Conservation (phyloP, 1,284 basidiomycete genomes). For the Somion occarium region DNA sequence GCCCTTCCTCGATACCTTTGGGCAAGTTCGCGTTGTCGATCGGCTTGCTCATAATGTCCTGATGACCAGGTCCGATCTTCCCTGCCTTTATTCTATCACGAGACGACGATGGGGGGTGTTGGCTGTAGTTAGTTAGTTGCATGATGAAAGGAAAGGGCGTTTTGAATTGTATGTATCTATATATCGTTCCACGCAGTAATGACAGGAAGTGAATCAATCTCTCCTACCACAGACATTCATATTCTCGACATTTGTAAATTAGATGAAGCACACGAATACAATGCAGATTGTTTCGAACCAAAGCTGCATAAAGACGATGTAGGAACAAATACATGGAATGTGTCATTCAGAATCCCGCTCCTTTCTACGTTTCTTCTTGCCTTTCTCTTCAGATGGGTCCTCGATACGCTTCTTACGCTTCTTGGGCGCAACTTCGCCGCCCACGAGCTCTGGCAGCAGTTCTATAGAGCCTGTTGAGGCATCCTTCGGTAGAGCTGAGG, state of each 20-base stretch:
- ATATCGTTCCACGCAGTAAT: not conserved
- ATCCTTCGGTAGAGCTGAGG: not conserved
- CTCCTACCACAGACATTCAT: not conserved
- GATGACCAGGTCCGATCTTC: not conserved
- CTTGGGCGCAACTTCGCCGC: not conserved
- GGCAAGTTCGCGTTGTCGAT: not conserved
- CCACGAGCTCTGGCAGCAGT: not conserved
- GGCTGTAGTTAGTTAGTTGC: too few relatives aligned
- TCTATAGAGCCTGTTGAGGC: not conserved
- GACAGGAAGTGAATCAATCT: not conserved
- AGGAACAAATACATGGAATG: not conserved
- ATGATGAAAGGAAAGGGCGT: too few relatives aligned
- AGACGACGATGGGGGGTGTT: too few relatives aligned
- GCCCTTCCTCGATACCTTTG: not conserved
- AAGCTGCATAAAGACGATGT: not conserved
- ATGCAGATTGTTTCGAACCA: not conserved
- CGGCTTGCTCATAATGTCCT: not conserved
- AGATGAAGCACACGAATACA: not conserved
- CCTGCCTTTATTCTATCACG: not conserved
- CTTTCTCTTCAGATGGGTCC: conserved; percentile 4
- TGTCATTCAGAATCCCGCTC: not conserved
- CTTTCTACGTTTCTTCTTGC: conserved; percentile 13
- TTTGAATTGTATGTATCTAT: too few relatives aligned
- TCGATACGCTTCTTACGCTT: conserved; percentile 2
- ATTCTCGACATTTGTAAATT: not conserved